These are phyloP conservation scores for Sorghum bicolor DNA, from an alignment of 176 grass and related monocot species.

Conservation along the genomic window Sorghum_bicolor_NCBIv3 NC_012870.2:73799001-73799500, in stretches of 20 bases:
- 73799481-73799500: too few relatives aligned
- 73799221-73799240: not conserved
- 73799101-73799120: too few relatives aligned
- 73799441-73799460: not conserved
- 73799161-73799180: too few relatives aligned
- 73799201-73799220: not conserved
- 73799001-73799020: too few relatives aligned
- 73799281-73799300: not conserved
- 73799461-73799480: not conserved
- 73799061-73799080: too few relatives aligned
- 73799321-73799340: not conserved
- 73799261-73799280: not conserved
- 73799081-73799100: too few relatives aligned
- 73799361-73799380: not conserved
- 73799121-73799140: too few relatives aligned
- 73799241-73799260: not conserved
- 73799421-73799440: not conserved
- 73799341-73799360: conserved; percentile 1
- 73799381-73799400: too few relatives aligned
- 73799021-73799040: too few relatives aligned
- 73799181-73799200: not conserved
- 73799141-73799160: too few relatives aligned
- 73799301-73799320: not conserved
- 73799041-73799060: too few relatives aligned
- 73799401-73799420: not conserved